These are phyloP conservation scores for Apocynum venetum DNA, from an alignment of 257 asterid genomes.

Conservation along the genomic window DNA sequence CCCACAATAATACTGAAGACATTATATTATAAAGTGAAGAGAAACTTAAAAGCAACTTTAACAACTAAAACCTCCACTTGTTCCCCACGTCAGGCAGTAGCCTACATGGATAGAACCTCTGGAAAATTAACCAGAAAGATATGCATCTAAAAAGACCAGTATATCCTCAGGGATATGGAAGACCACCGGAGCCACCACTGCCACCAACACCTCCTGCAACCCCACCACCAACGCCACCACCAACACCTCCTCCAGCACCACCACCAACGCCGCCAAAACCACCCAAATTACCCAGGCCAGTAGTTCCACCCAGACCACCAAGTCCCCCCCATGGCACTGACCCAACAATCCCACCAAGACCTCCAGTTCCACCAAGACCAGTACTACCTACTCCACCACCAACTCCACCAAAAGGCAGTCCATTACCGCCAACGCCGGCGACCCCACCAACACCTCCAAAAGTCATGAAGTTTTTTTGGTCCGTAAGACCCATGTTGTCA, in stretches of 20 bases:
- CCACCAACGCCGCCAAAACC: slow-evolving; percentile 17
- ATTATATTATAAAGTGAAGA: too few species aligned
- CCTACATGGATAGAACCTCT: too few species aligned
- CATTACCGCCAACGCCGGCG: slow-evolving; percentile 23
- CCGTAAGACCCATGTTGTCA: slow-evolving; percentile 27
- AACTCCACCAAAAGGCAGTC: slow-evolving; percentile 23
- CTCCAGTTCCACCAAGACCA: slow-evolving; percentile 15
- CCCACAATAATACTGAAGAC: too few species aligned
- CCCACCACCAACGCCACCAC: slow-evolving; percentile 22
- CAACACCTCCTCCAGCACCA: slow-evolving; percentile 23
- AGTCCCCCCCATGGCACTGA: neutral
- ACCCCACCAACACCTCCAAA: slow-evolving; percentile 30
- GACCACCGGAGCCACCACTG: slow-evolving; percentile 10
- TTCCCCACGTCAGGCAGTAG: too few species aligned
- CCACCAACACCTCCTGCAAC: slow-evolving; percentile 14
- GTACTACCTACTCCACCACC: slow-evolving; percentile 28
- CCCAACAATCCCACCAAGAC: slow-evolving; percentile 18
- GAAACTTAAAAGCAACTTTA: too few species aligned
- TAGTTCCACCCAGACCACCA: slow-evolving; percentile 25
- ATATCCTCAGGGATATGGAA: slow-evolving; percentile 29
- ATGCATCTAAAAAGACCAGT: too few species aligned
- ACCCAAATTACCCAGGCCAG: neutral
- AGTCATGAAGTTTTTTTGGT: slow-evolving; percentile 31
- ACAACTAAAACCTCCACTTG: too few species aligned
- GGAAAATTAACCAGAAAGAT: too few species aligned